Conservation (phyloP, 1,139 yeast species). For the Candida sanyaensis region DNA sequence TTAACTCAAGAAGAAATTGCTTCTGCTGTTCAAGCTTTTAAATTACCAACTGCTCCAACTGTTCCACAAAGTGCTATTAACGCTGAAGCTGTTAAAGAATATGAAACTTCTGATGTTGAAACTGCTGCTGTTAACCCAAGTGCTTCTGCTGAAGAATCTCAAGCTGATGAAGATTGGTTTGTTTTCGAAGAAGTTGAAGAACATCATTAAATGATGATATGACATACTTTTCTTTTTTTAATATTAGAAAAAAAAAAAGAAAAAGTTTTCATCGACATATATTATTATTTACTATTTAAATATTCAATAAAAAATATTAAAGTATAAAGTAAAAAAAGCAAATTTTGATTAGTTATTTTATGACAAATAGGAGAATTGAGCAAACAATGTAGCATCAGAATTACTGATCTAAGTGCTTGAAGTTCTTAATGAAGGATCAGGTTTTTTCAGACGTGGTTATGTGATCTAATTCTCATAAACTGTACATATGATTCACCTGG, state of each 20-base stretch:
- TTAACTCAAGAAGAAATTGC: constrained; percentile 73
- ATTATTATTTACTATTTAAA: neutral
- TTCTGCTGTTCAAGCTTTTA: constrained; percentile 80
- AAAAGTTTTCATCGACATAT: neutral
- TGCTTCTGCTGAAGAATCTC: constrained; percentile 39
- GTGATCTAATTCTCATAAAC: no score
- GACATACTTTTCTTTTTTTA: neutral
- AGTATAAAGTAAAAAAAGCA: neutral
- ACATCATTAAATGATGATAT: constrained; percentile 30
- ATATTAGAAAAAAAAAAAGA: no score
- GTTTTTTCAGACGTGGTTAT: no score
- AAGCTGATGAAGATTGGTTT: constrained; percentile 76
- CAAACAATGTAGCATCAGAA: no score
- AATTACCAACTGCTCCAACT: constrained; percentile 72
- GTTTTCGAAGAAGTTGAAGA: constrained; percentile 75
- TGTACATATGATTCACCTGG: no score
- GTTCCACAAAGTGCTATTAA: constrained; percentile 74
- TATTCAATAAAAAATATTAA: neutral
- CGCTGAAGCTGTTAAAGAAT: constrained; percentile 71
- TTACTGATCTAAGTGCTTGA: no score
- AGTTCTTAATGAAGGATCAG: no score
- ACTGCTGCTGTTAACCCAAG: constrained; percentile 45
- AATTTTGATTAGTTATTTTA: neutral
- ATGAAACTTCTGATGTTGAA: constrained; percentile 78
- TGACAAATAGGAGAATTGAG: neutral